Evolutionary conservation across 2,329 filamentous ascomycete genomes (phyloP).

Genomic region (Apiospora saccharicola): DNA sequence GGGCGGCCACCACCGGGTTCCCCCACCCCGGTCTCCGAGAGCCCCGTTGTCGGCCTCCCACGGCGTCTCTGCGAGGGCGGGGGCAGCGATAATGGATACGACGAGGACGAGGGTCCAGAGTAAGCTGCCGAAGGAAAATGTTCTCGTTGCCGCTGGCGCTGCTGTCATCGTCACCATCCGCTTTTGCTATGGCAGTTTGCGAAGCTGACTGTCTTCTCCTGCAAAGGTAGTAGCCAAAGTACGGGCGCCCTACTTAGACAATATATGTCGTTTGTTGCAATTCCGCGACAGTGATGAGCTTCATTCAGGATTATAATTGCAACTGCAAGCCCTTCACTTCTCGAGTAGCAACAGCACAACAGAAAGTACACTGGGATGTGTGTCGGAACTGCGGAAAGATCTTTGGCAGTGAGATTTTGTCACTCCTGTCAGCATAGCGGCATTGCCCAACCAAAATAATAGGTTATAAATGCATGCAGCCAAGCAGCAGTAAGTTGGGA

Average conservation of each 20-base stretch:
- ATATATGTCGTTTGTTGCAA: neutral
- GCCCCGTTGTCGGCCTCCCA: neutral
- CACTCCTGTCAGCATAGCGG: neutral
- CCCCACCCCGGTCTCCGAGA: neutral
- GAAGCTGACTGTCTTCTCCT: neutral
- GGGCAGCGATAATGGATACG: neutral
- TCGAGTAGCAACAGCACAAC: too few species aligned
- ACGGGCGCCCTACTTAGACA: neutral
- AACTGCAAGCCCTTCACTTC: too few species aligned
- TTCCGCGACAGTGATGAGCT: neutral
- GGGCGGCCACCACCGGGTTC: neutral
- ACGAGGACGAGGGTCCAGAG: neutral
- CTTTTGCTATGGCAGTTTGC: neutral
- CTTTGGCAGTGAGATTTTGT: constrained; percentile 3
- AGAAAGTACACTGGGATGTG: neutral
- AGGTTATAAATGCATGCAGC: neutral
- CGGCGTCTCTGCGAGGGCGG: neutral
- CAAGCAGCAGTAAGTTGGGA: neutral
- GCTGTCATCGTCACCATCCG: neutral
- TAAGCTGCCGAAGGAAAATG: neutral
- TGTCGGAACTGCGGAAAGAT: neutral
- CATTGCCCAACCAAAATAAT: neutral
- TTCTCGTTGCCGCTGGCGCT: neutral
- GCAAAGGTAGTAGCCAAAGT: neutral
- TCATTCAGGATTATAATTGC: too few species aligned